Conservation (phyloP, 2,329 filamentous ascomycete genomes). For the Trichoderma arundinaceum region DNA sequence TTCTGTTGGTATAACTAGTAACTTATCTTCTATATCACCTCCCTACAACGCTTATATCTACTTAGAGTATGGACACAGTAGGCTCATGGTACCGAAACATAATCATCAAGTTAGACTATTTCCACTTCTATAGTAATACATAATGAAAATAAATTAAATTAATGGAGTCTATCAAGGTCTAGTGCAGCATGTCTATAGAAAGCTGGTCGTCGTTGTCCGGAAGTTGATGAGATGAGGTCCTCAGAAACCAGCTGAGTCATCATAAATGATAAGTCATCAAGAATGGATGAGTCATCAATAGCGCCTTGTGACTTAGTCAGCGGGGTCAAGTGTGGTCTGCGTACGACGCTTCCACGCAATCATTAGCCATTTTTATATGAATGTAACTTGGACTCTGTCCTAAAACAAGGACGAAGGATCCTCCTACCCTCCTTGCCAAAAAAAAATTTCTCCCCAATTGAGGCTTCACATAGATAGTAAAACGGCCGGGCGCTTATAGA, state of each 20-base stretch:
- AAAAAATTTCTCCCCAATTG: neutral
- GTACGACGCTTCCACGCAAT: conserved; percentile 9
- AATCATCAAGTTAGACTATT: neutral
- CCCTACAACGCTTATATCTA: no score
- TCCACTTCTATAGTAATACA: neutral
- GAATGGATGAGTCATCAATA: neutral
- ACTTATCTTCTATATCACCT: neutral
- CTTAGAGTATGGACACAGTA: neutral
- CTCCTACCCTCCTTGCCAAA: conserved; percentile 2
- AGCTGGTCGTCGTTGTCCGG: neutral
- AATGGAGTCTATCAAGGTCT: neutral
- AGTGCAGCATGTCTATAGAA: neutral
- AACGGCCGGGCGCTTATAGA: neutral
- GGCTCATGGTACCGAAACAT: neutral
- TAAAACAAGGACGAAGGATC: neutral
- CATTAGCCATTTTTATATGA: neutral
- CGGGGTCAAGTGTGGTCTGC: neutral
- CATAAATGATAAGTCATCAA: conserved; percentile 1
- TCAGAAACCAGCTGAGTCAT: conserved; percentile 2
- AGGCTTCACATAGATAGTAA: neutral
- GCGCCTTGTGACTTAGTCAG: neutral
- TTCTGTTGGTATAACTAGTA: neutral
- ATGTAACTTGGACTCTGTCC: neutral
- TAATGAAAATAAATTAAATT: neutral
- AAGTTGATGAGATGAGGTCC: neutral